Evolutionary conservation across 108 stramenopile genomes (phyloP), one percentile per base, ranked within the genome.

Genomic region (Nannochloropsis granulata): DNA sequence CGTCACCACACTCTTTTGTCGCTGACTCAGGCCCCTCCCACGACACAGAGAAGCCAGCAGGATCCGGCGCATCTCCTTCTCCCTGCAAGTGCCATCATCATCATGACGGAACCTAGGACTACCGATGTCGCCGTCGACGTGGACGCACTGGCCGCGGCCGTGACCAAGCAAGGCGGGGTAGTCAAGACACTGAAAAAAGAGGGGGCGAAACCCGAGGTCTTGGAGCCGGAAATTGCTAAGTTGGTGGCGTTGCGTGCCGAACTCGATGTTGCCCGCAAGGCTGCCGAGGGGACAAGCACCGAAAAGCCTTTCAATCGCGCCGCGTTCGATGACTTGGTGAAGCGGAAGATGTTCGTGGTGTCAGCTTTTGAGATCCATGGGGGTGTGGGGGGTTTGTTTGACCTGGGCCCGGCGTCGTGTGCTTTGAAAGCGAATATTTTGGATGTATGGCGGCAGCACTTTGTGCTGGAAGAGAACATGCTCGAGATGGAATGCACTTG

Each of bases 401-500:
- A 99, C 92, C 91, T 97, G 56, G 99, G 99, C 82, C 99, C 99
- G 44, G 97, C 98, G 7, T 97, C 96, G 24, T 95, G 95, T 86
- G 95, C 95, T 23, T 88, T 99, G 46, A 98, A 99, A 94, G 95
- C 96, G 83, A 95, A 98, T 85, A 94, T 99, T 89, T 90, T 99
- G 34, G 93, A 94, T 85, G 80, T 89, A 78, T 99, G 99, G 99
- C 91, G 96, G 71, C 94, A 96, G 86, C 99, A 99, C 88, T 99
- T 99, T 86, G 95, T 99, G 23, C 89, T 97, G 24, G 86, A 94
- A 25, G 99, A 99, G 89, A 92, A 89, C 82, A 99, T 99, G 99
- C 93, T 98, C 44, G 97, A 99, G 91, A 97, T 99, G 96, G 99
- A 99, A 89, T 98, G 96, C 86, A 99, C 99, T 46, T 94, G 93